Evolutionary conservation across 2,329 filamentous ascomycete species (phyloP).

Genomic region (Colletotrichum sansevieriae): DNA sequence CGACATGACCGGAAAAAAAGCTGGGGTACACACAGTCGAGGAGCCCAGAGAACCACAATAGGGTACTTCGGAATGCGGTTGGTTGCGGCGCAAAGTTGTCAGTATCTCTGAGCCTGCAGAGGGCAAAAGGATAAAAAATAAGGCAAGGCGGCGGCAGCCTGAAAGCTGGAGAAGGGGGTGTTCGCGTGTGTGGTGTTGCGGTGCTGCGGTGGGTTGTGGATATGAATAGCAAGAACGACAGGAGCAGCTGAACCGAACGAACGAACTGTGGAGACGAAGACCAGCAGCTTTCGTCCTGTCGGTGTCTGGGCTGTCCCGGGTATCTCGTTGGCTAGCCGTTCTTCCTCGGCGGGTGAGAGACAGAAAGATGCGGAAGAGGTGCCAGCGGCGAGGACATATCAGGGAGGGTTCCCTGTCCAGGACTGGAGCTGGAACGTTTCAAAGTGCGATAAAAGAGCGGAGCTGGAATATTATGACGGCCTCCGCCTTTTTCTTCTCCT

Average conservation of each 20-base stretch:
- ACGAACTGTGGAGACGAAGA: constrained; percentile 18
- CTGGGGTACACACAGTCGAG: constrained; percentile 21
- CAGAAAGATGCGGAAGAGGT: constrained; percentile 27
- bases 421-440: constrained; percentile 40
- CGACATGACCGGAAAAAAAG: constrained; percentile 20
- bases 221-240: constrained; percentile 23
- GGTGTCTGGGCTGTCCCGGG: constrained; percentile 19
- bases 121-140: constrained; percentile 1
- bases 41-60: constrained; percentile 8
- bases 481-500: constrained; percentile 19
- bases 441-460: constrained; percentile 38
- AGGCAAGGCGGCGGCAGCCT: constrained; percentile 15
- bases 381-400: constrained; percentile 19
- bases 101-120: constrained; percentile 11
- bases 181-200: not conserved
- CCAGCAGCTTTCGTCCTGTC: constrained; percentile 7
- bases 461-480: constrained; percentile 40
- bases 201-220: constrained; percentile 10
- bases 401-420: constrained; percentile 39
- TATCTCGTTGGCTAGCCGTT: not conserved
- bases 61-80: constrained; percentile 8
- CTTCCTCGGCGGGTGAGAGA: not conserved
- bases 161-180: constrained; percentile 8
- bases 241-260: not conserved
- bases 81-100: constrained; percentile 5